Evolutionary conservation across 176 grass and related monocot species (phyloP), one percentile per base, ranked within the genome.

Genomic region (Zizania latifolia): DNA sequence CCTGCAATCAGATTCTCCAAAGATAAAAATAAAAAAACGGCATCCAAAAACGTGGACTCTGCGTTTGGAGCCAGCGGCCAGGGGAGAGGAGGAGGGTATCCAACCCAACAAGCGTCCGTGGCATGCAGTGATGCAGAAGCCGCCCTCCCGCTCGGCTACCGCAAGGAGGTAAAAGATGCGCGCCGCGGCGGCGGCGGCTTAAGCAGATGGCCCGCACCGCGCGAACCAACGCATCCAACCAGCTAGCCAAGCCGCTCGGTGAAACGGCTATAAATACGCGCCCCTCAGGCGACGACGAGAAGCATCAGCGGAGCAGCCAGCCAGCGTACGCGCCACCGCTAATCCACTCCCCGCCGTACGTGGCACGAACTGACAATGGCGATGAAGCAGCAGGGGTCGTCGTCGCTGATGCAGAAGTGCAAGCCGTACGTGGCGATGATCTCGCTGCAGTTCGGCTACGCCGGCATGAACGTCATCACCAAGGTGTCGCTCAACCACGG

Each of bases 381-480:
- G 5, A 45, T 21, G 78, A 57, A 61, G 33, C 83, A 31, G 70
- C 24, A 40, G 54, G 70, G 58, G 76, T 40, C 55, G 55, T 23
- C 11, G n/a, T 80, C 88, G 79, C 71, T 95, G 81, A 73, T 99
- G 59, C 89, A 95, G 68, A 81, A 50, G 78, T 88, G 78, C 76
- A 99, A 95, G 82, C 96, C 96, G 23, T 95, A 99, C 83, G 75
- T 92, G 68, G 96, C 96, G 64, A 99, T 99, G 96, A 82, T 92
- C 70, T 99, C 96, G 36, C 84, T 99, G 78, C 96, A 99, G 77
- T 99, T 99, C 54, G 96, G 96, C 31, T 99, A 99, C 60, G 96
- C 96, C 19, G 96, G 96, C 12, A 99, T 99, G 96, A 99, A 99
- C 71, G 93, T 99, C 23, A 92, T 99, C 85, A 99, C 96, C 68